Percentiles rank a stretch among this genome's conserved stretches.
phyloP scores from a whole-genome alignment of 2,329 filamentous ascomycete species.

The Aureobasidium sp. region DNA sequence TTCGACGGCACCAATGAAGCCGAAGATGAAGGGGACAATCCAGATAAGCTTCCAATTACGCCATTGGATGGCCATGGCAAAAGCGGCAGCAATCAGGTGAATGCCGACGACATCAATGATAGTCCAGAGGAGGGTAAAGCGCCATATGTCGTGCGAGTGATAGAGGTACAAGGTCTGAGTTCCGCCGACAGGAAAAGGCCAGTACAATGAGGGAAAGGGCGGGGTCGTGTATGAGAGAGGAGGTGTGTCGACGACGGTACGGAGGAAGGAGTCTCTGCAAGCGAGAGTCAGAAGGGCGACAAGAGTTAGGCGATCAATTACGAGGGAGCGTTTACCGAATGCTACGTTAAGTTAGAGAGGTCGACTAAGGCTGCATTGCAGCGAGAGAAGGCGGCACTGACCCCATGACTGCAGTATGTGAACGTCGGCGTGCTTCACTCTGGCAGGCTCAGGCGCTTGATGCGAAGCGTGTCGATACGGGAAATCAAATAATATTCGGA shows the following conservation, averaged over 20 bases:
- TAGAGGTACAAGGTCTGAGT: slow-evolving; percentile 61
- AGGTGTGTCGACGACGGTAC: slow-evolving; percentile 38
- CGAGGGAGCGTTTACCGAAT: background rate
- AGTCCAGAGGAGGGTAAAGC: slow-evolving; percentile 83
- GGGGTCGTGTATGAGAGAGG: slow-evolving; percentile 60
- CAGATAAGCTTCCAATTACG: slow-evolving; percentile 54
- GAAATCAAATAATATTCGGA: background rate
- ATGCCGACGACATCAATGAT: slow-evolving; percentile 69
- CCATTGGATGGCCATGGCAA: slow-evolving; percentile 66
- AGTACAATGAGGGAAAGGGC: slow-evolving; percentile 74
- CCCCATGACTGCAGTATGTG: background rate
- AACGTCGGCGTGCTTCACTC: background rate
- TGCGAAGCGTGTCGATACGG: background rate
- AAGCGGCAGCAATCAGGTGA: slow-evolving; percentile 63
- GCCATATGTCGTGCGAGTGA: slow-evolving; percentile 70
- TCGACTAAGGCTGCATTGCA: background rate
- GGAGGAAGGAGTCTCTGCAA: slow-evolving; percentile 31
- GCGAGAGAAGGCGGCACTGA: background rate
- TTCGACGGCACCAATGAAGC: slow-evolving; percentile 64
- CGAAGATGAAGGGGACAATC: slow-evolving; percentile 65
- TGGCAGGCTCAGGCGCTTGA: background rate
- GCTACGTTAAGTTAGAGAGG: background rate
- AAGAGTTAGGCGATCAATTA: background rate
- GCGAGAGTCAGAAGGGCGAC: background rate
- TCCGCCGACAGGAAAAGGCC: slow-evolving; percentile 54